These are phyloP conservation scores for Chenopodium formosanum DNA, from an alignment of 148 eudicot genomes.

Conservation along the genomic window DNA sequence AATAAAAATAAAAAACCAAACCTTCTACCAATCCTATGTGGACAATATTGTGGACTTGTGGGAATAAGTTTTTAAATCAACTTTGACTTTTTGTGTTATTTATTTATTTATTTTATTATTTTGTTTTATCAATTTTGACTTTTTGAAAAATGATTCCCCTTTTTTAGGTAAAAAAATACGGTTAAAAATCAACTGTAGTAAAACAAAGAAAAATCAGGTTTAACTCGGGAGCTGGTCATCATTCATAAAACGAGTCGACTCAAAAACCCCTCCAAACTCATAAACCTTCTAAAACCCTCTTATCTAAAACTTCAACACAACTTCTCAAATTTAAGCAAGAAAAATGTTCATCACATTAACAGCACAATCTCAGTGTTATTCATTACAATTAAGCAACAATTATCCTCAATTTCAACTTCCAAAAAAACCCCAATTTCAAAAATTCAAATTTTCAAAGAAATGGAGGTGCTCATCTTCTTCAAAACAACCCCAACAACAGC, in stretches of 20 bases:
- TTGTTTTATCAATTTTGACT: too few species aligned
- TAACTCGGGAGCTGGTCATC: neutral
- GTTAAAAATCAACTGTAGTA: too few species aligned
- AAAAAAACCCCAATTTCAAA: constrained; percentile 18
- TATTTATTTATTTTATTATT: too few species aligned
- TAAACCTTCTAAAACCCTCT: constrained; percentile 21
- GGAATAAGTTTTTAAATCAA: too few species aligned
- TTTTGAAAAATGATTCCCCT: too few species aligned
- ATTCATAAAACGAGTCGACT: neutral
- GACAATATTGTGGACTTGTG: too few species aligned
- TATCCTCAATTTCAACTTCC: constrained; percentile 2
- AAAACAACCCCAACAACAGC: constrained; percentile 29
- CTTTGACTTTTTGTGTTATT: too few species aligned
- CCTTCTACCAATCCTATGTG: too few species aligned
- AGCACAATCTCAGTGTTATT: constrained; percentile 18
- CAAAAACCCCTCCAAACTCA: neutral
- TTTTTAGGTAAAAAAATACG: too few species aligned
- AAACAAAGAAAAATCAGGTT: too few species aligned
- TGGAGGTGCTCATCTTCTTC: constrained; percentile 46
- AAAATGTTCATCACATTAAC: constrained; percentile 36
- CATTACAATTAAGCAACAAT: constrained; percentile 17
- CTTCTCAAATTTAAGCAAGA: neutral
- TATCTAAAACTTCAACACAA: neutral
- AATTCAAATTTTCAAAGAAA: constrained; percentile 22
- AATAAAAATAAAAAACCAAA: too few species aligned